These are phyloP conservation scores for Chrysanthemum seticuspe DNA, from an alignment of 129 eudicot species.

Conservation along the genomic window DNA sequence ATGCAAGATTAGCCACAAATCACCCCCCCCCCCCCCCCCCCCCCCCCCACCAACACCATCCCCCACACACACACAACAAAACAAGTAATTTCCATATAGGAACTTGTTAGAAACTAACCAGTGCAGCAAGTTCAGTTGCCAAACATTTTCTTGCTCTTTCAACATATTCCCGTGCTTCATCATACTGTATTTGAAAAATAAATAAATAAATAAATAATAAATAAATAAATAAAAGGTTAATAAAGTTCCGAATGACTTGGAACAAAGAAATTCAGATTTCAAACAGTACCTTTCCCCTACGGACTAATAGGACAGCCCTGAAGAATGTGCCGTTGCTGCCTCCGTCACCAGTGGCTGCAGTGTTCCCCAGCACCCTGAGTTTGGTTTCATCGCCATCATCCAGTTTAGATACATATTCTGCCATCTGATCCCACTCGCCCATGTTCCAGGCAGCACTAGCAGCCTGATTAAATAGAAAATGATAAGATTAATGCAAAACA, in stretches of 20 bases:
- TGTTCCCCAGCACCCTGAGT: slow-evolving; percentile 78
- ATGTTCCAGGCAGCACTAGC: slow-evolving; percentile 98
- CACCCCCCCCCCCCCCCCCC: background rate
- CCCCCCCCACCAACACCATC: too few relatives aligned
- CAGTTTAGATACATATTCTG: slow-evolving; percentile 86
- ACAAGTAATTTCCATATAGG: too few relatives aligned
- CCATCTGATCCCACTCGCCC: slow-evolving; percentile 99
- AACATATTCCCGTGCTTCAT: slow-evolving; percentile 92
- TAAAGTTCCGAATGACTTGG: slow-evolving; percentile 7
- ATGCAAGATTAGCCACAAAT: slow-evolving; percentile 1
- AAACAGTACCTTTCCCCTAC: slow-evolving; percentile 70
- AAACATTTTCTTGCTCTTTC: slow-evolving; percentile 98
- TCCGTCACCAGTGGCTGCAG: slow-evolving; percentile 91
- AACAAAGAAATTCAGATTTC: slow-evolving; percentile 19
- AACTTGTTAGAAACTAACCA: slow-evolving; percentile 52
- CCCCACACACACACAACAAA: too few relatives aligned
- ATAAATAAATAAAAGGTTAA: background rate
- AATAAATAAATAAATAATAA: background rate
- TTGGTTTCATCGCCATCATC: slow-evolving; percentile 98
- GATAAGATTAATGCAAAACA: slow-evolving; percentile 15
- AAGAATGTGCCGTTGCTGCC: slow-evolving; percentile 94
- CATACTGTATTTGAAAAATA: slow-evolving; percentile 57
- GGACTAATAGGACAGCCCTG: slow-evolving; percentile 90
- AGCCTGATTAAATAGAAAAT: slow-evolving; percentile 50
- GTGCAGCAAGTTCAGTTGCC: slow-evolving; percentile 96